Evolutionary conservation across 768 basidiomycete species (phyloP), one percentile per base, ranked within the genome.

Genomic region (Auricularia sp.): DNA sequence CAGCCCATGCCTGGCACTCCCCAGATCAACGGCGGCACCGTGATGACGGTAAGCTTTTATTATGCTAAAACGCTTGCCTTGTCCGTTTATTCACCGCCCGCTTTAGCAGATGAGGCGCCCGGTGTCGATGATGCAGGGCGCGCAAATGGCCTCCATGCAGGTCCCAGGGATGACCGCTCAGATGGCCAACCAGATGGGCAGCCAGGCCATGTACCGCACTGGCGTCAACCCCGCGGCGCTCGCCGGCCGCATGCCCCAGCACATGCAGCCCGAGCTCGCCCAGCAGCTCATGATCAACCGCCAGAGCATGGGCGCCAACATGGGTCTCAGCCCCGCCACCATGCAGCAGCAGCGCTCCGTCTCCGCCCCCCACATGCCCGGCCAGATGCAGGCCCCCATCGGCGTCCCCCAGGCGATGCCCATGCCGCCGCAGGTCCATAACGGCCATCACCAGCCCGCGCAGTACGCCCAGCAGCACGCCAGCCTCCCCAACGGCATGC

Each of bases 281-380:
- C 56, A 59, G 24, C 56, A 29, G 56, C 56, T 29, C 34, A 14
- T 24, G 24, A 24, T 59, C 14, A 45, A 45, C 47, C 47, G 47
- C 16, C 47, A 51, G 47, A 59, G 56, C 21, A 29, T 59, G 24
- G 10, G 24, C 8, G 24, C 8, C 4, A 7, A 10, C 29, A 14
- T 24, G 6, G 21, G 24, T 13, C 39, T 62, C 62, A 62, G 44
- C 62, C 62, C 39, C 14, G 44, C 29, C 24, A 33, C 29, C 56
- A 59, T n/a, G 56, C 56, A 70, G 29, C 76, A 75, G 61, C 75
- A 75, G 70, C 73, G 54, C 54, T n/a, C 29, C 6, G 54, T 54
- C 54, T 54, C 54, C 54, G 54, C n/a, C 54, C 51, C 18, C 11
- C 54, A 54, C 54, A n/a, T n/a, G 54, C 39, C 7, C 8, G 39